A percentile compares a stretch with the other conserved stretches of the same genome.
These are phyloP conservation scores for Xylariaceae sp. DNA, from an alignment of 2,329 filamentous ascomycete genomes.

Conservation along the genomic window DNA sequence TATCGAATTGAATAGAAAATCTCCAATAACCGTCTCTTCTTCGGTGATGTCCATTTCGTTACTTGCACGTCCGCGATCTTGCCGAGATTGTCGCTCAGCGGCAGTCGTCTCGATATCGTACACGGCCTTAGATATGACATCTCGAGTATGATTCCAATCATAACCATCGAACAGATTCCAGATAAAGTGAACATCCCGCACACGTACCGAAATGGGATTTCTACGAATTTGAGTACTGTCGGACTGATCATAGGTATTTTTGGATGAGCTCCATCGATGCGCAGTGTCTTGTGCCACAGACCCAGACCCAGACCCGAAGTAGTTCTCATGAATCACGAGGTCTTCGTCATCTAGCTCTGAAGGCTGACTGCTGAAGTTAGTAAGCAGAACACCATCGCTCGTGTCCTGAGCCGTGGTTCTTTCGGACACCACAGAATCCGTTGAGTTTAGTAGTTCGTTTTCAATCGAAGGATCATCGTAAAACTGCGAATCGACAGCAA, in stretches of 20 bases:
- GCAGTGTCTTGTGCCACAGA: conserved; percentile 61
- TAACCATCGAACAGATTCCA: conserved; percentile 99
- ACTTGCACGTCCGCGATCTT: conserved; percentile 51
- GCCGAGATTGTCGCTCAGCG: conserved; percentile 63
- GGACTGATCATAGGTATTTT: conserved; percentile 67
- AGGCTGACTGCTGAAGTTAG: conserved; percentile 34
- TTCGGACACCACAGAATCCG: conserved; percentile 33
- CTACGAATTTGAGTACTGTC: conserved; percentile 57
- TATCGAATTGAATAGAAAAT: conserved; percentile 97
- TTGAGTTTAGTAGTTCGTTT: conserved; percentile 46
- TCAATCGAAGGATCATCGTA: conserved; percentile 39
- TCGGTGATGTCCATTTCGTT: conserved; percentile 67
- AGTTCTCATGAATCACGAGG: conserved; percentile 71
- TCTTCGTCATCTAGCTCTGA: conserved; percentile 48
- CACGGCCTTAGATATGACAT: conserved; percentile 82
- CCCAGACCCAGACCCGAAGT: conserved; percentile 60
- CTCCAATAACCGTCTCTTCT: conserved; percentile 82
- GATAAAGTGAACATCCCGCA: conserved; percentile 87
- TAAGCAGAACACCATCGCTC: conserved; percentile 41
- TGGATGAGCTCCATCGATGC: conserved; percentile 74
- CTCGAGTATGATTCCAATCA: conserved; percentile 86
- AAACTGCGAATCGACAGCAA: conserved; percentile 41
- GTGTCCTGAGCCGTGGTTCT: conserved; percentile 39
- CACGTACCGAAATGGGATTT: conserved; percentile 70
- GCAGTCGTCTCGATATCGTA: conserved; percentile 81